A percentile compares a stretch with the other conserved stretches of the same genome.
phyloP scores from a whole-genome alignment of 495 filamentous ascomycete genomes.

The Aspergillus egyptiacus region DNA sequence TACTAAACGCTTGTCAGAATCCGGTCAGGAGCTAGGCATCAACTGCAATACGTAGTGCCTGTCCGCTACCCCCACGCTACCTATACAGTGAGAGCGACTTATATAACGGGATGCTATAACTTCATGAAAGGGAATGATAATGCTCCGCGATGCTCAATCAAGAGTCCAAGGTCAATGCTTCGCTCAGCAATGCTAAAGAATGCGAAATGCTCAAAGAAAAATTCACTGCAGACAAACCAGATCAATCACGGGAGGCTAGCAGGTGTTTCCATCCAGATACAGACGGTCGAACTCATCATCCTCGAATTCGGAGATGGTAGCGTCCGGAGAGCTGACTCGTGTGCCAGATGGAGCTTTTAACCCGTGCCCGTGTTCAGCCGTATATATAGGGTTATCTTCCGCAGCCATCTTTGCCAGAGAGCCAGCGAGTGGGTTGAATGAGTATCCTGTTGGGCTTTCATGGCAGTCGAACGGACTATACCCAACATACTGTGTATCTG shows the following conservation, averaged over 20 bases:
- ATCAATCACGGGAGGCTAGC: conserved; percentile 12
- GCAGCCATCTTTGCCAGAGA: conserved; percentile 45
- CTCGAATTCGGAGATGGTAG: conserved; percentile 76
- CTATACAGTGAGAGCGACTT: conserved; percentile 9
- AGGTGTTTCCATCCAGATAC: conserved; percentile 27
- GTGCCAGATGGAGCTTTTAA: conserved; percentile 2
- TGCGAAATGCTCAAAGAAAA: neutral
- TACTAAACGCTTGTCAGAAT: neutral
- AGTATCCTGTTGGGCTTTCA: conserved; percentile 24
- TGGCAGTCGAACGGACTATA: conserved; percentile 26
- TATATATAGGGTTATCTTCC: conserved; percentile 70
- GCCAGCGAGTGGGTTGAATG: conserved; percentile 36
- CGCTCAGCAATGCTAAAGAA: conserved; percentile 1
- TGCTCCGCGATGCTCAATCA: neutral
- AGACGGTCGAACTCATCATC: conserved; percentile 26
- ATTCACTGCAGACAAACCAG: neutral
- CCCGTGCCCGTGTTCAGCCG: conserved; percentile 50
- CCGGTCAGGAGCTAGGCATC: neutral
- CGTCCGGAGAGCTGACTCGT: conserved; percentile 55
- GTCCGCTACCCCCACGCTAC: neutral
- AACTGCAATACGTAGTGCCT: no score
- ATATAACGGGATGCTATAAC: conserved; percentile 5
- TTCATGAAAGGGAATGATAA: conserved; percentile 1
- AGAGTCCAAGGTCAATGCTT: conserved; percentile 2
- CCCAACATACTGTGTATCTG: conserved; percentile 26